Conservation (phyloP, 1,284 basidiomycete species). For the Calocybe gambosa region DNA sequence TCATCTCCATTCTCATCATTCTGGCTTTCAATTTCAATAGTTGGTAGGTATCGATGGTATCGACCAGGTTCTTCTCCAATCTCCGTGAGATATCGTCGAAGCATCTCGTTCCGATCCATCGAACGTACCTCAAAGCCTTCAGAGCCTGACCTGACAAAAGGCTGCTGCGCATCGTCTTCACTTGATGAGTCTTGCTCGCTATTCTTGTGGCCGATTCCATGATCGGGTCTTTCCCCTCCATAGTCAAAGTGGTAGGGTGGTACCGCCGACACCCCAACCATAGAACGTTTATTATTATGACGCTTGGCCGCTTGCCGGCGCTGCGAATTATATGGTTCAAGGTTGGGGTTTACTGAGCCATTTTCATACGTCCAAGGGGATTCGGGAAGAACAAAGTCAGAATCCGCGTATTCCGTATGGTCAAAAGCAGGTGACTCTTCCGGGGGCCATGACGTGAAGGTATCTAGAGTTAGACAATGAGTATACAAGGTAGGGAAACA, state of each 20-base stretch:
- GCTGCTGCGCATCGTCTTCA: slow-evolving; percentile 26
- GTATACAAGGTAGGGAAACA: background rate
- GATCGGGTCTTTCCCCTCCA: slow-evolving; percentile 23
- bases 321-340: slow-evolving; percentile 55
- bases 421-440: slow-evolving; percentile 39
- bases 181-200: slow-evolving; percentile 24
- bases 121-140: slow-evolving; percentile 73
- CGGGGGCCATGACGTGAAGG: slow-evolving; percentile 47
- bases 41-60: slow-evolving; percentile 59
- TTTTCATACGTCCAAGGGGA: slow-evolving; percentile 85
- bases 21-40: slow-evolving; percentile 30
- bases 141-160: slow-evolving; percentile 57
- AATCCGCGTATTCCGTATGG: slow-evolving; percentile 27
- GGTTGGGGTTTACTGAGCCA: slow-evolving; percentile 64
- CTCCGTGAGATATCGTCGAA: slow-evolving; percentile 48
- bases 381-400: slow-evolving; percentile 42
- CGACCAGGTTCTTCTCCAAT: slow-evolving; percentile 47
- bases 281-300: slow-evolving; percentile 7
- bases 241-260: slow-evolving; percentile 76
- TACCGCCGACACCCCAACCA: slow-evolving; percentile 38
- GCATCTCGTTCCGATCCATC: slow-evolving; percentile 53
- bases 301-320: slow-evolving; percentile 21
- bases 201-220: slow-evolving; percentile 6
- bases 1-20: slow-evolving; percentile 27
- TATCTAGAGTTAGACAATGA: slow-evolving; percentile 13